Conservation (phyloP, 345 rosid species). For the Moricandia arvensis region DNA sequence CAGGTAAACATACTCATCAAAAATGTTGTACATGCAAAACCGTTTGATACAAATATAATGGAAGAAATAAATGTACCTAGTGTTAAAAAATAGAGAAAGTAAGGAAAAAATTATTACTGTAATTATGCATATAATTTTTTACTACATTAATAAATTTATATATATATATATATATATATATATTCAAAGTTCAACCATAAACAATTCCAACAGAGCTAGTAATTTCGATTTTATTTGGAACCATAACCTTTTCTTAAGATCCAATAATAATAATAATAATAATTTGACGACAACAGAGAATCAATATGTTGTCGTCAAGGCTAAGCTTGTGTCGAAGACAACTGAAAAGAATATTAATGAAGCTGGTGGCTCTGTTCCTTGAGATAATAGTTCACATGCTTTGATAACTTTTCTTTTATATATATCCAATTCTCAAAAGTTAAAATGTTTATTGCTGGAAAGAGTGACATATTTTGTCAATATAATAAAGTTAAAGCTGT, state of each 20-base stretch:
- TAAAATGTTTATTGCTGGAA: neutral
- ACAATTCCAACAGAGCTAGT: neutral
- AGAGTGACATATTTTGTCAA: neutral
- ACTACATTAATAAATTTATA: neutral
- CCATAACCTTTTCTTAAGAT: too few species aligned
- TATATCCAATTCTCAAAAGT: neutral
- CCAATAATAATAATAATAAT: too few species aligned
- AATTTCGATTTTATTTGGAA: neutral
- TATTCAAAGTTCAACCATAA: neutral
- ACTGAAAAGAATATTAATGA: conserved; percentile 65
- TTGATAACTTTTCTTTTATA: neutral
- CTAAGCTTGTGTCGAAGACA: conserved; percentile 56
- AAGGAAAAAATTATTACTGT: too few species aligned
- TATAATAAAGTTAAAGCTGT: neutral
- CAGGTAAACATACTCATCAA: too few species aligned
- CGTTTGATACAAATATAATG: too few species aligned
- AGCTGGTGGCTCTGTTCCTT: conserved; percentile 50
- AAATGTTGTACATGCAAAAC: too few species aligned
- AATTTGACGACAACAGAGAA: too few species aligned
- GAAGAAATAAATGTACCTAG: too few species aligned
- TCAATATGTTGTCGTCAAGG: conserved; percentile 56
- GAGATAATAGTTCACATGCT: neutral
- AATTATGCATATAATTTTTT: neutral
- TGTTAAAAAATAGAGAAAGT: too few species aligned
- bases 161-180: too few species aligned